phyloP scores from a whole-genome alignment of 805 yeast genomes.

The Metschnikowia borealis region DNA sequence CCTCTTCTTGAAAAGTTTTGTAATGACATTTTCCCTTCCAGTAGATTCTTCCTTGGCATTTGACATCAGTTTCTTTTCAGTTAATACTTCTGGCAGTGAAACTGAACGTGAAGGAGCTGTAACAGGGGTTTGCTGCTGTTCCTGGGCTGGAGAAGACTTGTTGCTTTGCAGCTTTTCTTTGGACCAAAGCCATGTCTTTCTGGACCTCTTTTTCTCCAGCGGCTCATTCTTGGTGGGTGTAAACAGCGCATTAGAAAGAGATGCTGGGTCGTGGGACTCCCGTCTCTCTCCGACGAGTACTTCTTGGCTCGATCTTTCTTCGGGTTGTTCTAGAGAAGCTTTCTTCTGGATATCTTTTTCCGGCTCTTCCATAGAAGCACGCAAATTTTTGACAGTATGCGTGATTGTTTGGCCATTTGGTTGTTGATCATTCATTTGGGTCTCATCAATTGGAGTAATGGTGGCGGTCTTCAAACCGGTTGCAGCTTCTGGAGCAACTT shows the following conservation, averaged over 20 bases:
- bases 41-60: constrained; percentile 7
- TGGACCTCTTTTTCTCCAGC: constrained; percentile 22
- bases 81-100: constrained; percentile 33
- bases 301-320: not conserved
- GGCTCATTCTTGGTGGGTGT: not conserved
- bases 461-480: not conserved
- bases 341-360: not conserved
- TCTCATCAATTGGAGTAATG: not conserved
- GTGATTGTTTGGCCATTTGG: not conserved
- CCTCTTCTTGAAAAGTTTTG: constrained; percentile 37
- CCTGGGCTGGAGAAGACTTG: not conserved
- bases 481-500: not conserved
- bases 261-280: not conserved
- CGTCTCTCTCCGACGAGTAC: not conserved
- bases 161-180: constrained; percentile 17
- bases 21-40: constrained; percentile 38
- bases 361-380: not conserved
- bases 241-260: not conserved
- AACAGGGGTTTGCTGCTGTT: not conserved
- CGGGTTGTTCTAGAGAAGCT: not conserved
- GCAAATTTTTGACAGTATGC: not conserved
- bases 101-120: constrained; percentile 29
- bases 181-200: constrained; percentile 42
- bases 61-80: constrained; percentile 5
- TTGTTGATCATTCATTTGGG: not conserved